These are phyloP conservation scores for Plenodomus lindquistii DNA, from an alignment of 2,329 filamentous ascomycete species.

Conservation along the genomic window DNA sequence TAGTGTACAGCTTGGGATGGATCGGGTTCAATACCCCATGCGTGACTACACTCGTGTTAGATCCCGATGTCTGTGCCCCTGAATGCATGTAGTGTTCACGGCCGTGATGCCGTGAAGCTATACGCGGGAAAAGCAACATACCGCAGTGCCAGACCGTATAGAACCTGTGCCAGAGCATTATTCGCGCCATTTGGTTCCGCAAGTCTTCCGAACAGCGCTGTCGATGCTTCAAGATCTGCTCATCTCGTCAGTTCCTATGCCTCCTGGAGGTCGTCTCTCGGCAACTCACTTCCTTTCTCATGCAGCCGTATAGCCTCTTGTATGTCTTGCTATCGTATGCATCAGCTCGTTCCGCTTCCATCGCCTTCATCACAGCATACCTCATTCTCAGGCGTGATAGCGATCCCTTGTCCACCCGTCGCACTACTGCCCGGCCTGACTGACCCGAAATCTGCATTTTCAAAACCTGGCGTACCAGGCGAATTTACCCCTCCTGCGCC, in stretches of 20 bases:
- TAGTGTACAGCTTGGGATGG: conserved; percentile 76
- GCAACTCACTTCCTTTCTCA: conserved; percentile 67
- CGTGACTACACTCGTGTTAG: conserved; percentile 65
- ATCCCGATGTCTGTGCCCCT: neutral
- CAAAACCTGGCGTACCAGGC: conserved; percentile 33
- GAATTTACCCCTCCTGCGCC: conserved; percentile 18
- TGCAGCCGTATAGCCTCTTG: conserved; percentile 95
- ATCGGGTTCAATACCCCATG: conserved; percentile 84
- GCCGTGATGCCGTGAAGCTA: conserved; percentile 25
- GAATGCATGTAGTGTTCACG: conserved; percentile 14
- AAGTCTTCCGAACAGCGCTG: conserved; percentile 80
- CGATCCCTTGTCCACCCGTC: conserved; percentile 40
- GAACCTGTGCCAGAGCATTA: conserved; percentile 91
- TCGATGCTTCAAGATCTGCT: conserved; percentile 71
- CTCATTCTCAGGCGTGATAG: conserved; percentile 46
- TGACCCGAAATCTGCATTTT: conserved; percentile 19
- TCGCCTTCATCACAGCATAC: conserved; percentile 29
- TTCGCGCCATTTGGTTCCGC: conserved; percentile 84
- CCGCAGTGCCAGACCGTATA: conserved; percentile 90
- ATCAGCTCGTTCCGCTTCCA: conserved; percentile 11
- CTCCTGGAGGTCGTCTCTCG: neutral
- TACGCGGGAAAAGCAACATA: conserved; percentile 52
- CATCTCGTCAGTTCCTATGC: conserved; percentile 15
- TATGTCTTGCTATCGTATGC: conserved; percentile 62
- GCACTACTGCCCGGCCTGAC: conserved; percentile 6